Conservation (phyloP, 345 rosid genomes). For the Rhizophora mangle region DNA sequence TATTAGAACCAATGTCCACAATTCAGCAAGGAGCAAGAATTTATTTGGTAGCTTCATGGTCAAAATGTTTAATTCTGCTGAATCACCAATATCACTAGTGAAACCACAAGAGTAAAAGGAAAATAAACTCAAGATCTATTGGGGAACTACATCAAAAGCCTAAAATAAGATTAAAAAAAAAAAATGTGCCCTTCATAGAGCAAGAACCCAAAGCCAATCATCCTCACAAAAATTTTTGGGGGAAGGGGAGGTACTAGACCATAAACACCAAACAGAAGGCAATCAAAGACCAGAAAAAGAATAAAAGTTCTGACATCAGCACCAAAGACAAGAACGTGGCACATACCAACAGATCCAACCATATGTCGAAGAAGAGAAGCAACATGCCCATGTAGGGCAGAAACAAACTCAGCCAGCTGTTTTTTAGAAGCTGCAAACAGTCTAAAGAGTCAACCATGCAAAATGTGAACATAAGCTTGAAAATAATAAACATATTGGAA, state of each 20-base stretch:
- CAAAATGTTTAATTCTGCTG: not conserved
- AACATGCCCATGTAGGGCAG: constrained; percentile 71
- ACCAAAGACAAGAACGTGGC: too few relatives aligned
- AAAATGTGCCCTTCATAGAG: not conserved
- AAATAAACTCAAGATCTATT: not conserved
- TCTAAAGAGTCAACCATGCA: not conserved
- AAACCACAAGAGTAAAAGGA: too few relatives aligned
- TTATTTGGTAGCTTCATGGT: not conserved
- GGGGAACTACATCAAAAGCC: not conserved
- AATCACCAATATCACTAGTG: too few relatives aligned
- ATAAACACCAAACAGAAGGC: not conserved
- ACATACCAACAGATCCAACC: constrained; percentile 92
- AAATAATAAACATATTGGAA: not conserved
- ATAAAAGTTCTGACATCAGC: not conserved
- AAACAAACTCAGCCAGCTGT: constrained; percentile 67
- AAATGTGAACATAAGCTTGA: not conserved
- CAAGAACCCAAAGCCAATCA: not conserved
- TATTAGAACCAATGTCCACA: not conserved
- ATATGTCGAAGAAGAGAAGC: constrained; percentile 79
- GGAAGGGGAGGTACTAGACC: not conserved
- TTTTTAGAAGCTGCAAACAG: constrained; percentile 65
- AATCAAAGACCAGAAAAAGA: not conserved
- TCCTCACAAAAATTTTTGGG: not conserved
- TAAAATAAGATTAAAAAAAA: not conserved
- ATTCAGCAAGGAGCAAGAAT: not conserved